A percentile compares a stretch with the other conserved stretches of the same genome.
Evolutionary conservation across 306 rosid species (phyloP).

Genomic region (Prosopis cineraria): DNA sequence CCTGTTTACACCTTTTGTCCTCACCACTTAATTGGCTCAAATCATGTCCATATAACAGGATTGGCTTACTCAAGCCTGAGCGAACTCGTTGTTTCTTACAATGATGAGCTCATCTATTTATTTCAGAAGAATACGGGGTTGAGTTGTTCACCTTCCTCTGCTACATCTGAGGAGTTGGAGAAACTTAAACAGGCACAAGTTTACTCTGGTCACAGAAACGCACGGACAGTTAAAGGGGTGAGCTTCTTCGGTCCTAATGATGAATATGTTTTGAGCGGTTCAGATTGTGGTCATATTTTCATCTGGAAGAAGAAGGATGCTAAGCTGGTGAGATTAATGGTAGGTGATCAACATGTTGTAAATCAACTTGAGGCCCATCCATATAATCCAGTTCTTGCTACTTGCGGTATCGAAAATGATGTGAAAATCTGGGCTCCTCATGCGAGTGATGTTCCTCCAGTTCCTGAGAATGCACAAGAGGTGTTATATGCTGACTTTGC

Average conservation of each 20-base stretch:
- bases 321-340: constrained; percentile 51
- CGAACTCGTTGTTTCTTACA: constrained; percentile 58
- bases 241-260: constrained; percentile 60
- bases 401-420: constrained; percentile 54
- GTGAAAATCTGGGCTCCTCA: constrained; percentile 61
- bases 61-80: constrained; percentile 56
- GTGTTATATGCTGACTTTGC: constrained; percentile 31
- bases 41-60: constrained; percentile 49
- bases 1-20: constrained; percentile 56
- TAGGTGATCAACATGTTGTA: constrained; percentile 49
- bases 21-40: constrained; percentile 42
- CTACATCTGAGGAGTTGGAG: constrained; percentile 39
- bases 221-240: constrained; percentile 60
- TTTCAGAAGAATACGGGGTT: constrained; percentile 50
- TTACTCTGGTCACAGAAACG: constrained; percentile 60
- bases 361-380: constrained; percentile 64
- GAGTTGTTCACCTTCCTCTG: constrained; percentile 43
- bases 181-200: constrained; percentile 42
- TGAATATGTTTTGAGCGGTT: constrained; percentile 63
- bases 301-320: constrained; percentile 62
- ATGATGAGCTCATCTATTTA: constrained; percentile 58
- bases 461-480: constrained; percentile 50
- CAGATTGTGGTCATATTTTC: constrained; percentile 67
- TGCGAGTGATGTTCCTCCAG: constrained; percentile 42
- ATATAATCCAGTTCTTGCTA: constrained; percentile 51